Evolutionary conservation across 2,329 filamentous ascomycete species (phyloP), one percentile per base, ranked within the genome.

Genomic region (Coleophoma crateriformis): DNA sequence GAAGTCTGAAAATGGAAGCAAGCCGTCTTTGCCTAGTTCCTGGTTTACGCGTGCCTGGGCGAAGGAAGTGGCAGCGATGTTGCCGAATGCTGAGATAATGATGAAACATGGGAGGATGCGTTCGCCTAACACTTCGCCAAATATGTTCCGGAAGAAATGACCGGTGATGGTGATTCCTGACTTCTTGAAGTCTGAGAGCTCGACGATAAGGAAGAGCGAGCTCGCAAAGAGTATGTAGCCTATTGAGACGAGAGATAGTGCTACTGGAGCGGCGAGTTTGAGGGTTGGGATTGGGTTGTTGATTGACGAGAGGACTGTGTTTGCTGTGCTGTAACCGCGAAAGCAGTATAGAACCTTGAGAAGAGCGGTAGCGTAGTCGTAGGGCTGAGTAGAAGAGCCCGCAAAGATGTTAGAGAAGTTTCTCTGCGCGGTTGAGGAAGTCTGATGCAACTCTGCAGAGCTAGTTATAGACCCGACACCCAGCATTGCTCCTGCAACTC

Each of bases 191-290:
- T 81, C 75, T 6, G 77, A 71, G 52, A 75, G 75, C 15, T 78
- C 75, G 1, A 82, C 77, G 7, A 77, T 79, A 3, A 77, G 73
- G 56, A 82, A 81, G 62, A 81, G 82, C 17, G 79, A 76, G 33
- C 81, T 70, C 59, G 81, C 82, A 62, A 75, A 71, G 39, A 81
- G 68, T 63, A 82, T 74, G 60, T 82, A 83, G 1, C 78, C 62
- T 20, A 79, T 61, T 0, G 75, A 73, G n/a, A 80, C 75, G 8
- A 75, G 68, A n/a, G 67, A 64, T 8, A 83, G 71, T 1, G 78
- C 79, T 3, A 76, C 54, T 0, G 79, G 77, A 0, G 77, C 77
- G 0, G 78, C 79, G 34, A 78, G 70, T 57, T 77, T 78, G 46
- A 84, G 68, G 0, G 80, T 84, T 33, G 71, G 73, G n/a, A 76